Conservation (phyloP, 192 early-diverging fungal genomes). For the Coemansia reversa region DNA sequence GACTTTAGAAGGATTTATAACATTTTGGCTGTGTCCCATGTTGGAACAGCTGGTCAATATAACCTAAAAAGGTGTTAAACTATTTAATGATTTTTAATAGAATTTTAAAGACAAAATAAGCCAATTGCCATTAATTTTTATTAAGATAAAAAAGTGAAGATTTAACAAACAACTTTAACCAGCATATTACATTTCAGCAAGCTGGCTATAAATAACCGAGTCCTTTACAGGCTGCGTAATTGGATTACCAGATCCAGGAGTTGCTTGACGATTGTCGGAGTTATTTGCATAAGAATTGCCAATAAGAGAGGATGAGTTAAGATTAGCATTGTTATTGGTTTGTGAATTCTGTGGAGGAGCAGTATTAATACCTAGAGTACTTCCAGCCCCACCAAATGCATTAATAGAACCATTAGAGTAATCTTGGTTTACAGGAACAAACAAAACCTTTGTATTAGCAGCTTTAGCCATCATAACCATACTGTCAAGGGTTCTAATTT, state of each 20-base stretch:
- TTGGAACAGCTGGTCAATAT: too few relatives aligned
- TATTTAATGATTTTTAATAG: too few relatives aligned
- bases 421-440: constrained; percentile 62
- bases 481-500: constrained; percentile 91
- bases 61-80: too few relatives aligned
- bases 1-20: too few relatives aligned
- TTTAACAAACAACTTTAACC: neutral
- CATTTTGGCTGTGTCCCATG: too few relatives aligned
- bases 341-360: neutral
- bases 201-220: constrained; percentile 22
- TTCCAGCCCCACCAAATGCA: constrained; percentile 51
- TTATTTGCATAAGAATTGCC: neutral
- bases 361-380: constrained; percentile 32
- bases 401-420: constrained; percentile 50
- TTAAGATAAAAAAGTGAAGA: constrained; percentile 8
- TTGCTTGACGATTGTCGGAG: neutral
- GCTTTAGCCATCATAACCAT: constrained; percentile 73
- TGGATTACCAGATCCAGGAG: constrained; percentile 11
- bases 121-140: constrained; percentile 1
- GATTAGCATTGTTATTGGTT: neutral
- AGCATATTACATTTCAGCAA: constrained; percentile 26
- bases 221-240: constrained; percentile 38
- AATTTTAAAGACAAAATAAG: neutral
- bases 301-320: neutral
- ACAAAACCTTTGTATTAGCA: constrained; percentile 71